Evolutionary conservation across 2,329 filamentous ascomycete genomes (phyloP).

Genomic region (Fusarium buxicola): DNA sequence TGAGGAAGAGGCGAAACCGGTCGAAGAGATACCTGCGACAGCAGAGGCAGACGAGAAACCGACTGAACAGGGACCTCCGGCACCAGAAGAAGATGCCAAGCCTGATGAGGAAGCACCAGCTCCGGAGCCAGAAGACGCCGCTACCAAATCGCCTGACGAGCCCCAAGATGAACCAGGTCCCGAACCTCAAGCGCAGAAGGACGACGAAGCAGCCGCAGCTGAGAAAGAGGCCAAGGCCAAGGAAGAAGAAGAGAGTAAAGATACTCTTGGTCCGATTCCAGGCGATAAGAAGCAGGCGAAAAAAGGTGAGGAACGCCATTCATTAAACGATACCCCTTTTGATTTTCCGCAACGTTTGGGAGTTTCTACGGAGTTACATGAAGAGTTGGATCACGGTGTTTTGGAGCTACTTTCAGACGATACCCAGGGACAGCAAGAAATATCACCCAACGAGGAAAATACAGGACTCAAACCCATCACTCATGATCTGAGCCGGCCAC

Average conservation of each 20-base stretch:
- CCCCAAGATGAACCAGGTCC: slow-evolving; percentile 31
- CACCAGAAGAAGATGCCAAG: slow-evolving; percentile 29
- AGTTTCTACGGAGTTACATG: slow-evolving; percentile 44
- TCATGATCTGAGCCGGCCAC: slow-evolving; percentile 26
- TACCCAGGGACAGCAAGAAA: slow-evolving; percentile 41
- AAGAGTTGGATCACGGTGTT: slow-evolving; percentile 44
- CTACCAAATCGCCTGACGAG: slow-evolving; percentile 28
- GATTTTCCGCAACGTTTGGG: slow-evolving; percentile 49
- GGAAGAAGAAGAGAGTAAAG: slow-evolving; percentile 53
- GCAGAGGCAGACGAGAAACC: slow-evolving; percentile 19
- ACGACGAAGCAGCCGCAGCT: slow-evolving; percentile 23
- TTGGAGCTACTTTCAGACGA: slow-evolving; percentile 46
- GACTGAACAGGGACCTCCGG: slow-evolving; percentile 24
- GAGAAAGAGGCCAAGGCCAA: slow-evolving; percentile 39
- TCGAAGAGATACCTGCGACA: slow-evolving; percentile 20
- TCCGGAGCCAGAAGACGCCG: slow-evolving; percentile 34
- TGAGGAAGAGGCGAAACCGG: slow-evolving; percentile 31
- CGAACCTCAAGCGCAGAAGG: slow-evolving; percentile 35
- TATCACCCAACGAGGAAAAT: slow-evolving; percentile 34
- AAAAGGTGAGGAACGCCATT: slow-evolving; percentile 59
- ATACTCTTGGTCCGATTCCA: slow-evolving; percentile 54
- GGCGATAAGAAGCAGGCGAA: slow-evolving; percentile 51
- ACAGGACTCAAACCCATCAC: slow-evolving; percentile 40
- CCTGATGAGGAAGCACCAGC: slow-evolving; percentile 31
- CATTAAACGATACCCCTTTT: slow-evolving; percentile 54